Percentiles rank a stretch among this genome's conserved stretches.
Conservation (phyloP, 108 stramenopile genomes). For the Ochromonas danica region DNA sequence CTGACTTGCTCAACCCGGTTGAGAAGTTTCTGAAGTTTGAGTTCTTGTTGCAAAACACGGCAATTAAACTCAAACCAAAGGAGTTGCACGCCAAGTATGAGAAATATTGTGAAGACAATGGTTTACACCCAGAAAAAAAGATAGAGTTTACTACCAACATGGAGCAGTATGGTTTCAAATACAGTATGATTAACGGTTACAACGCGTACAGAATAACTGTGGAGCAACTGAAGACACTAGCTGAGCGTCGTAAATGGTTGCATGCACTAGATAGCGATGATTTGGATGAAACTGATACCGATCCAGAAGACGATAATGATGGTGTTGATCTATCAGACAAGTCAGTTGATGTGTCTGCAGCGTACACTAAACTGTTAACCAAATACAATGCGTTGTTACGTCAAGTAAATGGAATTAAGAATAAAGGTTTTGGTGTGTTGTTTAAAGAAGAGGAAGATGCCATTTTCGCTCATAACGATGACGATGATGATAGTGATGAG, state of each 20-base stretch:
- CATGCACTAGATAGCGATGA: neutral
- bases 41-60: neutral
- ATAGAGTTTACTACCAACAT: neutral
- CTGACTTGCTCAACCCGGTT: neutral
- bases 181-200: neutral
- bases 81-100: neutral
- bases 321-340: conserved; percentile 2
- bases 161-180: neutral
- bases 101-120: too few relatives aligned
- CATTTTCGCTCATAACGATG: neutral
- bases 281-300: neutral
- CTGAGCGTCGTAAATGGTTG: neutral
- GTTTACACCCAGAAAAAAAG: neutral
- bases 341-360: neutral
- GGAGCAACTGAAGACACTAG: neutral
- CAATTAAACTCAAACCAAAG: neutral
- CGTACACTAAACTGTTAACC: neutral
- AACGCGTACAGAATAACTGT: neutral
- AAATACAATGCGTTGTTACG: neutral
- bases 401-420: neutral
- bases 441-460: neutral
- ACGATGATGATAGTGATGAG: neutral
- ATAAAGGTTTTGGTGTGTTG: neutral
- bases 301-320: neutral
- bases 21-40: neutral